Evolutionary conservation across 208 protist genomes (phyloP).

Genomic region (Leishmania lainsoni): DNA sequence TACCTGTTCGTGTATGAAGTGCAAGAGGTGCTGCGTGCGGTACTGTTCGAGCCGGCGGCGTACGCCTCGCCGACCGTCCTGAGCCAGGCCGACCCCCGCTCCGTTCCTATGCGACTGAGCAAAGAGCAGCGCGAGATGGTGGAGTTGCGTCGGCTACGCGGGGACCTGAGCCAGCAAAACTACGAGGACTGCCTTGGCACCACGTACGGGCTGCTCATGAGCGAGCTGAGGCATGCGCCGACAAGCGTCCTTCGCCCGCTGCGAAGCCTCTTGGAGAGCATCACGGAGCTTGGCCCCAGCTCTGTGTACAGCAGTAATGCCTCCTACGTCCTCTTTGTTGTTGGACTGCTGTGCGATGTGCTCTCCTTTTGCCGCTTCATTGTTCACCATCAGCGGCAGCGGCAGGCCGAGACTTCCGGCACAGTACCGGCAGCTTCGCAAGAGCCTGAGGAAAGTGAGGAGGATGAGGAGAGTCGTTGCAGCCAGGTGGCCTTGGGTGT

Average conservation of each 20-base stretch:
- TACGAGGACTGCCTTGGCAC: constrained; percentile 70
- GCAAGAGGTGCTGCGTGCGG: constrained; percentile 81
- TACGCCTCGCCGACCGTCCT: constrained; percentile 49
- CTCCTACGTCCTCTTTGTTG: constrained; percentile 70
- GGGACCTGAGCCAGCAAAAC: constrained; percentile 39
- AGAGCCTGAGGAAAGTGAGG: neutral
- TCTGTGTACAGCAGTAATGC: constrained; percentile 85
- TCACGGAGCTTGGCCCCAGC: constrained; percentile 57
- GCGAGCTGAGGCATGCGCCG: constrained; percentile 77
- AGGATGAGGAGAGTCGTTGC: constrained; percentile 5
- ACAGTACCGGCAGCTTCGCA: neutral
- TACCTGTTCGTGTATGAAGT: constrained; percentile 66
- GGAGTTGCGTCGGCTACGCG: constrained; percentile 35
- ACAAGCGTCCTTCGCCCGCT: constrained; percentile 55
- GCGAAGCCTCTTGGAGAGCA: constrained; percentile 41
- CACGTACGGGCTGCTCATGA: constrained; percentile 84
- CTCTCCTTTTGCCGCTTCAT: constrained; percentile 49
- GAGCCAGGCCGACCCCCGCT: constrained; percentile 35
- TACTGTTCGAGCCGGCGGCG: constrained; percentile 90
- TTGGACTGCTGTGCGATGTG: constrained; percentile 66
- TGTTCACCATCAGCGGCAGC: constrained; percentile 11
- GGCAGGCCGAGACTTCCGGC: neutral
- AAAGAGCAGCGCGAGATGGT: constrained; percentile 50
- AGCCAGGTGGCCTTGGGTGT: constrained; percentile 12
- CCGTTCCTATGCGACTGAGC: constrained; percentile 69